A percentile compares a stretch with the other conserved stretches of the same genome.
Conservation (phyloP, 202 grass and related monocot species). For the Eragrostis tef region DNA sequence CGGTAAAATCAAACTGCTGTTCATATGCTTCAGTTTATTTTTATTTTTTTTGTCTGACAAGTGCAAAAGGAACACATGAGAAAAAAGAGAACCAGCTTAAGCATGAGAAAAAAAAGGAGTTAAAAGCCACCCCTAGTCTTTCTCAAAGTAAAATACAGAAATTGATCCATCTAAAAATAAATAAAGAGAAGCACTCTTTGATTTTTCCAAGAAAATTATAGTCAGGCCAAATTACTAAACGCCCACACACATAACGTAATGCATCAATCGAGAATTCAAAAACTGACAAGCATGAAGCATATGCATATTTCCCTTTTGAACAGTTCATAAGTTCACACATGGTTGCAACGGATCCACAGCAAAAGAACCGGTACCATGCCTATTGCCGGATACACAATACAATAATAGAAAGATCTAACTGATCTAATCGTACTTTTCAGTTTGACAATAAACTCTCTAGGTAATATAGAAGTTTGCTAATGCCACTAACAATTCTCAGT, state of each 20-base stretch:
- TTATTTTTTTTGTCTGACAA: too few species aligned
- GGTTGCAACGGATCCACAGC: slow-evolving; percentile 34
- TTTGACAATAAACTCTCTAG: slow-evolving; percentile 55
- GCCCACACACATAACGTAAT: not conserved
- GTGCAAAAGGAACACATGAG: too few species aligned
- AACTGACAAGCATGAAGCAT: slow-evolving; percentile 30
- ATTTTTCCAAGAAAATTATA: not conserved
- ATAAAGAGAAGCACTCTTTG: not conserved
- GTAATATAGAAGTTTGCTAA: slow-evolving; percentile 49
- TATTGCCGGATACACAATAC: slow-evolving; percentile 41
- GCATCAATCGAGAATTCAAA: not conserved
- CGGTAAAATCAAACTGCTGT: not conserved
- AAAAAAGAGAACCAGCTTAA: too few species aligned
- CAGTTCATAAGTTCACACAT: slow-evolving; percentile 30
- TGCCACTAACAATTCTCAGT: slow-evolving; percentile 49
- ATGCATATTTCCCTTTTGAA: slow-evolving; percentile 46
- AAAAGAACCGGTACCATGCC: slow-evolving; percentile 44
- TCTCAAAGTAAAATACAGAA: not conserved
- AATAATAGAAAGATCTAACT: slow-evolving; percentile 51
- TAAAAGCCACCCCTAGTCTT: too few species aligned
- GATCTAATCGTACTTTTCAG: slow-evolving; percentile 46
- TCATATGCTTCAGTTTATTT: too few species aligned
- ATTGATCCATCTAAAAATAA: not conserved
- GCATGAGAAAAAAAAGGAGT: too few species aligned
- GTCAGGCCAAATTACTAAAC: not conserved